Evolutionary conservation across 2,329 filamentous ascomycete genomes (phyloP), one percentile per base, ranked within the genome.

Genomic region (Emericellopsis atlantica): DNA sequence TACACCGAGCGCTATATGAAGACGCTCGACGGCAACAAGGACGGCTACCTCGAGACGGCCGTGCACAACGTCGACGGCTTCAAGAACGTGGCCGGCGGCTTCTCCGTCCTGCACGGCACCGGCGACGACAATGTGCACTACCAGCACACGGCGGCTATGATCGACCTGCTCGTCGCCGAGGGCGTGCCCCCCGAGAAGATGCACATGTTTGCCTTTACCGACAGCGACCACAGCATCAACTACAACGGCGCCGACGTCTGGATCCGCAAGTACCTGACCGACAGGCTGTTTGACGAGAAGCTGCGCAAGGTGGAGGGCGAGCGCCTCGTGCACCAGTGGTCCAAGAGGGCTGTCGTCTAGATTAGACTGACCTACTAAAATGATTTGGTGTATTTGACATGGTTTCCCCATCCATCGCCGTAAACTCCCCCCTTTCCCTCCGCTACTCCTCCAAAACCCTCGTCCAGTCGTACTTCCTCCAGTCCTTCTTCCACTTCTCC

Each of bases 381-480:
- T 11, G 32, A 33, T 12, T 7, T 24, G 18, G 5, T n/a, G 12
- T 29, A 9, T 9, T 29, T 29, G 26, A 29, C 26, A 9, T 29
- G 4, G 26, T 29, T 29, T 29, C 26, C 26, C n/a, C n/a, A n/a
- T n/a, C n/a, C n/a, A n/a, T n/a, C n/a, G n/a, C n/a, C n/a, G n/a
- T n/a, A n/a, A n/a, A n/a, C n/a, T n/a, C n/a, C n/a, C n/a, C n/a
- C n/a, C n/a, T n/a, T n/a, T n/a, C n/a, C n/a, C n/a, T 4, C 26
- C 26, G 3, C 18, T 38, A 38, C 9, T 22, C 35, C 11, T 39
- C 57, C 32, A 81, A 52, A 34, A 80, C 67, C 45, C 75, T 64
- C 2, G 77, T 81, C 74, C 92, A 98, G 66, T 98, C 92, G 66
- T 92, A 95, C 63, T 88, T 88, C 50, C 76, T 76, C 92, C 92